Base-by-base conservation (phyloP, 2,329 filamentous ascomycete species). In the Arthroderma sp. region DNA sequence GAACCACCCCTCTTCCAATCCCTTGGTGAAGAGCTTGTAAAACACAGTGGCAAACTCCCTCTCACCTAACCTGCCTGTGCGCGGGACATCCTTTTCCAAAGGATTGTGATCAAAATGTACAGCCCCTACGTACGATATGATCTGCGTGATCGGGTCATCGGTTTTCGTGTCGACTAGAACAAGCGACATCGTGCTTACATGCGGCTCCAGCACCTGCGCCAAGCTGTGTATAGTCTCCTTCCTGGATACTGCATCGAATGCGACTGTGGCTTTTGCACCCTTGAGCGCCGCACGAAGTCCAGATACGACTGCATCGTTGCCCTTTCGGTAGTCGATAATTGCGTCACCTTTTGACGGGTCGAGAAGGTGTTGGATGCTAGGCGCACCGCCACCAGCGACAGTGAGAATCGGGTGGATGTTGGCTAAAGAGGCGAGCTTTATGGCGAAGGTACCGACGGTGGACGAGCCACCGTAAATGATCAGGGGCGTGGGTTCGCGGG, bases 321-420 rank as follows among this genome's bases (percentile, higher is more conserved):
- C 77, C 0, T 65, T 56, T 28, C 78, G 73, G 58, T 82, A 80
- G 61, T 82, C 77, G 46, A 82, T 56, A 22, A 81, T 61, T 0
- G 64, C 60, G 53, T 81, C 77, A 34, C 77, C 76, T 53, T 73
- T 74, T 42, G 56, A 58, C 6, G 57, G 56, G 53, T 77, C 71
- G 44, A 80, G 68, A 30, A 78, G 59, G 0, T 53, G 58, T 55
- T 73, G 64, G 3, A 80, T 74, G 51, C 72, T 72, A 2, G 66
- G 53, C 6, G 58, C 58, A 4, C 72, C 72, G 2, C 65, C 62
- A 5, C 78, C 78, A 0, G 77, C 76, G 5, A 82, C 66, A 48
- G 68, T 71, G 50, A 82, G 76, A 37, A 82, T 60, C 0, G 78
- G 78, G 57, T 80, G 75, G 48, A 82, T 74, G 54, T 76, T 74